Base-by-base conservation (phyloP, 805 yeast genomes). In the Schizosaccharomyces japonicus region DNA sequence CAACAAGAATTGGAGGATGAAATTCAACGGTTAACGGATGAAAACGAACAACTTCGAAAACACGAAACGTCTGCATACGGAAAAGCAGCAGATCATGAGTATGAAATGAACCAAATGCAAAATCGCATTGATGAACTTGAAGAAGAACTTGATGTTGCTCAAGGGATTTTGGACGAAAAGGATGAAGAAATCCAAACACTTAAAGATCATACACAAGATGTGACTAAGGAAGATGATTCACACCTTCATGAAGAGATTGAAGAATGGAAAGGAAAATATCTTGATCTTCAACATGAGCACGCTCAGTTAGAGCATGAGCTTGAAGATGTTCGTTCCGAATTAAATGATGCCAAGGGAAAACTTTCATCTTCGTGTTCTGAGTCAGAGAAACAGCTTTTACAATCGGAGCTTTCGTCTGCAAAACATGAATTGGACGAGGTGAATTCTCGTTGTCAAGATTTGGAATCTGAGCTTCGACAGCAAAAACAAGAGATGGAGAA, bases 111-210 rank as follows among this genome's bases (percentile, higher is more conserved):
- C 23, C 28, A 21, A 13, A n/a, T 42, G 15, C 33, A 42, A 29
- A 21, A 42, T 2, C 46, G 33, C 2, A n/a, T n/a, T 25, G 46
- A 42, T 4, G 46, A 42, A 27, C 15, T 42, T 8, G 13, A 25
- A 7, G 46, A 42, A 27, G 33, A 42, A 28, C 46, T 42, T 3
- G 29, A 27, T 15, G 46, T 27, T 15, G 31, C 33, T 29, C 31
- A 42, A 17, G 46, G 26, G 23, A 7, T 42, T 5, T 21, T 42
- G 2, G 27, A 25, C 17, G 46, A 42, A 10, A 42, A 42, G 32
- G 46, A 42, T n/a, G 46, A 7, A n/a, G 46, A 42, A 29, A 42
- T 42, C 11, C n/a, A 13, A n/a, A 15, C 25, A 6, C 46, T 42
- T 5, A 27, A 42, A 19, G n/a, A 27, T n/a, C 33, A 42, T 13